Conservation (phyloP, 495 filamentous ascomycete genomes). For the Xylaria venustula region DNA sequence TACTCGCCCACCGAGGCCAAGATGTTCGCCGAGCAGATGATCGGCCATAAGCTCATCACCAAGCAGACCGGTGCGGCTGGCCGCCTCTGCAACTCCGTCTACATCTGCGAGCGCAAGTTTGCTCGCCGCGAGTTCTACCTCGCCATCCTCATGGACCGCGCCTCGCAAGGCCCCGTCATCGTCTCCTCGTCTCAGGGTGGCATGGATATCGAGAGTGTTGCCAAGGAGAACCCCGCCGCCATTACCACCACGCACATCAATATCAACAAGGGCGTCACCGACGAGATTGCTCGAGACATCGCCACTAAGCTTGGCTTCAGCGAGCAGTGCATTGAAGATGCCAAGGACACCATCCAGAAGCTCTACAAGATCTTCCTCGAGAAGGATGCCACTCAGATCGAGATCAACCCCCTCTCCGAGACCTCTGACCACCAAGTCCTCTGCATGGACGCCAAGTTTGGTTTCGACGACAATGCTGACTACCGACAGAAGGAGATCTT, state of each 20-base stretch:
- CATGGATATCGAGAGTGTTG: constrained; percentile 98
- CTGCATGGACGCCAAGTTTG: constrained; percentile 98
- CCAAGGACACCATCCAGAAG: constrained; percentile 94
- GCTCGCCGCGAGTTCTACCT: constrained; percentile 99
- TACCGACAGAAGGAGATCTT: constrained; percentile 98
- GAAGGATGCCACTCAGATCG: constrained; percentile 96
- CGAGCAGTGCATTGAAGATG: constrained; percentile 92
- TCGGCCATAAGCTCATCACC: constrained; percentile 98
- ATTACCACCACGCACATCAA: constrained; percentile 91
- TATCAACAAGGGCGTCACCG: constrained; percentile 92
- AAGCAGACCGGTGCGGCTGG: constrained; percentile 95
- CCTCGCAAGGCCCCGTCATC: constrained; percentile 87
- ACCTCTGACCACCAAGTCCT: constrained; percentile 96
- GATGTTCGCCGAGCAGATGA: constrained; percentile 99
- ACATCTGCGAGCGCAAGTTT: constrained; percentile 99
- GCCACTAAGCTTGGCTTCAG: constrained; percentile 93
- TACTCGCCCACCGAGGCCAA: constrained; percentile 85
- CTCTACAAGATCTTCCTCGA: constrained; percentile 98
- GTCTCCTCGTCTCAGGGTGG: constrained; percentile 97
- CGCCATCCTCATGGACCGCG: constrained; percentile 95
- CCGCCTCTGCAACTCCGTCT: constrained; percentile 91
- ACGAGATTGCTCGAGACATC: constrained; percentile 88
- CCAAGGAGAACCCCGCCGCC: constrained; percentile 94
- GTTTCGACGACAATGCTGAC: constrained; percentile 97
- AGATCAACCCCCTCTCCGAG: constrained; percentile 98